Evolutionary conservation across 2,329 filamentous ascomycete species (phyloP), one percentile per base, ranked within the genome.

Genomic region (Hortaea sp.): DNA sequence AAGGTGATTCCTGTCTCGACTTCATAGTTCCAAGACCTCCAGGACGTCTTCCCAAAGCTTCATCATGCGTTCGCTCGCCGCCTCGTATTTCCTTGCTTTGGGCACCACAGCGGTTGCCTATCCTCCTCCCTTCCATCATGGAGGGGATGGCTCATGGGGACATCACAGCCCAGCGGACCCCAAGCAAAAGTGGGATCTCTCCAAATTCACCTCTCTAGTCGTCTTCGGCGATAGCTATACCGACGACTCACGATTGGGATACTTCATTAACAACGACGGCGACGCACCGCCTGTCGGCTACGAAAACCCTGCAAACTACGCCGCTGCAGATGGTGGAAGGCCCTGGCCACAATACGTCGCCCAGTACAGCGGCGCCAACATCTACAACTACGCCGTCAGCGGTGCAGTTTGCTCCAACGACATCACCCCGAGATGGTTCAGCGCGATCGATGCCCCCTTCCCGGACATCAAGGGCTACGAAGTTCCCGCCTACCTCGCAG

Each of bases 351-450:
- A 85, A 51, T 81, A 80, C 56, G 82, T 82, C 5, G 73, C 77
- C 6, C 69, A 79, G 50, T 73, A 76, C 49, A 74, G 79, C 0
- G 47, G 49, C 0, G 72, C 74, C 5, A 75, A 66, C 13, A 70
- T 76, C 34, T 76, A 75, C 53, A 64, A 64, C 51, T 61, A 63
- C 52, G 85, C 85, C 31, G 79, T 89, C 42, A 71, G 71, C 31
- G 85, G 85, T 37, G 84, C 84, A 4, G 79, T 81, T 1, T 89
- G 84, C 65, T 83, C 80, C 29, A 85, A 88, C 63, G 63, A 78
- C 30, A 73, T 88, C 49, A 75, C 81, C 1, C 72, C 74, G 9
- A 77, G 82, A 5, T 70, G 64, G 39, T 69, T 79, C 38, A 49
- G 66, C 3, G 40, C 60, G 9, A 77, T 82, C 58, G 66, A 75